phyloP scores from a whole-genome alignment of 2,329 filamentous ascomycete species.

The Daldinia sp. region DNA sequence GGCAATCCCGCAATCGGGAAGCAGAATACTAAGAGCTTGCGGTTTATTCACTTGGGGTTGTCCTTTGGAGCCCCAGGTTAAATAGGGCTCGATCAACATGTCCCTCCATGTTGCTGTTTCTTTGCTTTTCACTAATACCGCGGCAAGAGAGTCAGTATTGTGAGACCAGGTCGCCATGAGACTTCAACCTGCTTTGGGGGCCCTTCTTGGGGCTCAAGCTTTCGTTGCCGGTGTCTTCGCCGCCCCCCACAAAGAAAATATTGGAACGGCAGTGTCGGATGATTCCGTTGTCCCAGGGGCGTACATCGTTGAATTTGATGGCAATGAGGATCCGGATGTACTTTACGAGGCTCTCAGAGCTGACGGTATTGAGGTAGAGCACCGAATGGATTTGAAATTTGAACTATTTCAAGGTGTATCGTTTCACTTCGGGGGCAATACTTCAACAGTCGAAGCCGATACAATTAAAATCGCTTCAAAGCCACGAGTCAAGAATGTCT shows the following conservation, averaged over 20 bases:
- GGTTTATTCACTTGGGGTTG: background rate
- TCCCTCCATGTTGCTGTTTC: background rate
- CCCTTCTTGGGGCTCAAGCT: background rate
- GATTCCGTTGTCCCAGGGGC: background rate
- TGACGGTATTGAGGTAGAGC: background rate
- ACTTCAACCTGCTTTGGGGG: background rate
- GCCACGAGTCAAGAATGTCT: background rate
- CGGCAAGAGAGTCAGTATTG: background rate
- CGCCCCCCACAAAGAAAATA: background rate
- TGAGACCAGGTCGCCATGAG: background rate
- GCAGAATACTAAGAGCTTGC: background rate
- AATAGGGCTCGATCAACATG: background rate
- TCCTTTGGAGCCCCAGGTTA: background rate
- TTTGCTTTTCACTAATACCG: background rate
- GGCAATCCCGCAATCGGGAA: background rate
- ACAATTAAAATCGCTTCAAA: background rate
- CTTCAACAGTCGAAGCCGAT: background rate
- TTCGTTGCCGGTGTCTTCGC: background rate
- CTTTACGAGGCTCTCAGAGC: background rate
- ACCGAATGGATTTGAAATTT: slow-evolving; percentile 1
- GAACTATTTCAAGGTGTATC: slow-evolving; percentile 1
- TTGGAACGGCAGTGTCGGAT: background rate
- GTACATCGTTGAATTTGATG: slow-evolving; percentile 3
- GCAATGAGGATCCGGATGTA: background rate
- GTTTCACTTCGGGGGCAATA: background rate